Conservation (phyloP, 192 early-diverging fungal species). For the Cladochytrium replicatum region DNA sequence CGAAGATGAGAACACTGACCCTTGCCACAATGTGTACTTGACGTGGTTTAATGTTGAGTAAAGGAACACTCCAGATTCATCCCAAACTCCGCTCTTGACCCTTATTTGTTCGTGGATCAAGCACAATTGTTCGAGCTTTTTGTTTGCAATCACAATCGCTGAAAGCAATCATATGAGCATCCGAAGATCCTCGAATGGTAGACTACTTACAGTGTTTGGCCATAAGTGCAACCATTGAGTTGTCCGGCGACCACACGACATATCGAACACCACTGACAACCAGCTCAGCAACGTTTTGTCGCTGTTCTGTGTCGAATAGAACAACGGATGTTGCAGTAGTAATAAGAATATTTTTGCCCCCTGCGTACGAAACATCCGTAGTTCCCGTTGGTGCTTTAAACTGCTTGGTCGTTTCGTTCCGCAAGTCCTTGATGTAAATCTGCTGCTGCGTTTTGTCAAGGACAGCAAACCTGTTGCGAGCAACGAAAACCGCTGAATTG, state of each 20-base stretch:
- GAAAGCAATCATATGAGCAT: constrained; percentile 2
- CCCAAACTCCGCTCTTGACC: constrained; percentile 97
- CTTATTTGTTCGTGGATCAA: constrained; percentile 95
- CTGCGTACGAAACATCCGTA: constrained; percentile 82
- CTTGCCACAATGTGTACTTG: constrained; percentile 91
- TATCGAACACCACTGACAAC: constrained; percentile 83
- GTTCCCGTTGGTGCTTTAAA: constrained; percentile 70
- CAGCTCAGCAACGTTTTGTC: constrained; percentile 65
- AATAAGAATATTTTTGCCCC: constrained; percentile 73
- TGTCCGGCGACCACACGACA: constrained; percentile 85
- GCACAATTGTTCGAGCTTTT: constrained; percentile 74
- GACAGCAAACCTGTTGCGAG: constrained; percentile 95
- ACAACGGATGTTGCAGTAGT: constrained; percentile 79
- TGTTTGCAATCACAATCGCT: constrained; percentile 84
- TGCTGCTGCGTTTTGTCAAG: constrained; percentile 66
- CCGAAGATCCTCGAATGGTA: background rate
- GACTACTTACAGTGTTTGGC: constrained; percentile 83
- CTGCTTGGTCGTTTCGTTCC: constrained; percentile 81
- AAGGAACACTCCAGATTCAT: constrained; percentile 79
- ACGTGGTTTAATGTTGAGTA: constrained; percentile 98
- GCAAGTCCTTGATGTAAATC: constrained; percentile 79
- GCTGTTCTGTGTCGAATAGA: constrained; percentile 83
- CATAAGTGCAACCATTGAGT: constrained; percentile 76
- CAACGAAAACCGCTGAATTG: constrained; percentile 80
- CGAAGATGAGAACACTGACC: constrained; percentile 38